These are phyloP conservation scores for Sambucus nigra DNA, from an alignment of 129 eudicot species.

Conservation along the genomic window DNA sequence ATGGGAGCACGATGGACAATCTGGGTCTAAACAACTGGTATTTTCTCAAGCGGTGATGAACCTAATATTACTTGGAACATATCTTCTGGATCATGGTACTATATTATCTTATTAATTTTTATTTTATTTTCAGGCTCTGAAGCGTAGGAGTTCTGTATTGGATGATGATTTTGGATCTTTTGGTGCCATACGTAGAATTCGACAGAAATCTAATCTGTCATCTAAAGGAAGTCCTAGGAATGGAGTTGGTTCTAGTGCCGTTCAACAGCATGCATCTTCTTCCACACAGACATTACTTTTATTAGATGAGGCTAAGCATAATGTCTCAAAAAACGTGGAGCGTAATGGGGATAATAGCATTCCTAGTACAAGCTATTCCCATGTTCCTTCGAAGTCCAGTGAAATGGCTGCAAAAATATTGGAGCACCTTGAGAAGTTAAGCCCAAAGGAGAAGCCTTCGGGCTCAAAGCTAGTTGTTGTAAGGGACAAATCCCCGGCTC, in stretches of 20 bases:
- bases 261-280: constrained; percentile 16
- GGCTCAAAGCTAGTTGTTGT: constrained; percentile 28
- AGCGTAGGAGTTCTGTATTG: constrained; percentile 71
- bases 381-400: constrained; percentile 61
- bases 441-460: constrained; percentile 57
- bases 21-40: constrained; percentile 41
- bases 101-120: background rate
- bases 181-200: constrained; percentile 77
- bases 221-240: constrained; percentile 28
- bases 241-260: constrained; percentile 25
- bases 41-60: background rate
- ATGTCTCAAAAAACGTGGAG: constrained; percentile 18
- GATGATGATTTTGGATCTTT: constrained; percentile 78
- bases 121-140: constrained; percentile 41
- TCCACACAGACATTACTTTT: constrained; percentile 25
- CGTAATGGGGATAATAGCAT: constrained; percentile 27
- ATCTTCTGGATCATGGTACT: background rate
- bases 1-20: constrained; percentile 34
- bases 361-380: constrained; percentile 32
- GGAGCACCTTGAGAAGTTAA: constrained; percentile 70
- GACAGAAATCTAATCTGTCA: constrained; percentile 64
- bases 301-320: constrained; percentile 18
- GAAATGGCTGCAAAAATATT: constrained; percentile 66
- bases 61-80: background rate
- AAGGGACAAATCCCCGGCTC: constrained; percentile 29